phyloP scores from a whole-genome alignment of 2,329 filamentous ascomycete genomes.

The Fusarium cyanostomum region DNA sequence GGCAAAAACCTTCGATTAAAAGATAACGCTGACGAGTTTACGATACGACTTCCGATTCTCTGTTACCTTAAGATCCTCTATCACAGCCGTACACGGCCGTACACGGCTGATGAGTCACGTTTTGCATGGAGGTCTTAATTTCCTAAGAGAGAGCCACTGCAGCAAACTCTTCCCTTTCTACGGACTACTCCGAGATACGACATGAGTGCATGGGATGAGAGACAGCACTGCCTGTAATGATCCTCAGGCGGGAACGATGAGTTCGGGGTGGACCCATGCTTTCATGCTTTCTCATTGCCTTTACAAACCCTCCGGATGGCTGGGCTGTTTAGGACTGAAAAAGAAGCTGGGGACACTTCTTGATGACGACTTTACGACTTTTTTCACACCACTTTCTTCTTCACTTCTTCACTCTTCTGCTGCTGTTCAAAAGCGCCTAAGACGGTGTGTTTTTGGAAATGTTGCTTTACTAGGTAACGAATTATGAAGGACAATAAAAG shows the following conservation, averaged over 20 bases:
- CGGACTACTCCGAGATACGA: conserved; percentile 43
- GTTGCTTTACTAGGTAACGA: conserved; percentile 53
- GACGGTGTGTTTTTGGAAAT: conserved; percentile 48
- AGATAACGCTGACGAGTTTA: conserved; percentile 51
- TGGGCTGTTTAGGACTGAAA: conserved; percentile 40
- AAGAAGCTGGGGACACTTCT: conserved; percentile 38
- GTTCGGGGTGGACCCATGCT: conserved; percentile 39
- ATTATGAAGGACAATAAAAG: conserved; percentile 55
- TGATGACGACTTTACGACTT: conserved; percentile 40
- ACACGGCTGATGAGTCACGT: conserved; percentile 58
- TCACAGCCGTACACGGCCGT: conserved; percentile 53
- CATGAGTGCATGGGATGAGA: conserved; percentile 44
- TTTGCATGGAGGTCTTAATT: conserved; percentile 54
- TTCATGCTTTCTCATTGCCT: conserved; percentile 38
- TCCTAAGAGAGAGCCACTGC: conserved; percentile 35
- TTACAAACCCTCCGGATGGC: conserved; percentile 29
- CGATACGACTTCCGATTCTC: conserved; percentile 49
- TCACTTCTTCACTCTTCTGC: conserved; percentile 39
- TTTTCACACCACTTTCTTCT: conserved; percentile 45
- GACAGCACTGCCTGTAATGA: conserved; percentile 52
- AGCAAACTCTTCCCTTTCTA: conserved; percentile 39
- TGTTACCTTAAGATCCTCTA: conserved; percentile 47
- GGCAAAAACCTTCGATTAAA: conserved; percentile 40
- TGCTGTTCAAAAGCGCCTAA: conserved; percentile 44
- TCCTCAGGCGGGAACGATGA: conserved; percentile 48